phyloP scores from a whole-genome alignment of 805 yeast genomes.

The Yarrowia sp. region DNA sequence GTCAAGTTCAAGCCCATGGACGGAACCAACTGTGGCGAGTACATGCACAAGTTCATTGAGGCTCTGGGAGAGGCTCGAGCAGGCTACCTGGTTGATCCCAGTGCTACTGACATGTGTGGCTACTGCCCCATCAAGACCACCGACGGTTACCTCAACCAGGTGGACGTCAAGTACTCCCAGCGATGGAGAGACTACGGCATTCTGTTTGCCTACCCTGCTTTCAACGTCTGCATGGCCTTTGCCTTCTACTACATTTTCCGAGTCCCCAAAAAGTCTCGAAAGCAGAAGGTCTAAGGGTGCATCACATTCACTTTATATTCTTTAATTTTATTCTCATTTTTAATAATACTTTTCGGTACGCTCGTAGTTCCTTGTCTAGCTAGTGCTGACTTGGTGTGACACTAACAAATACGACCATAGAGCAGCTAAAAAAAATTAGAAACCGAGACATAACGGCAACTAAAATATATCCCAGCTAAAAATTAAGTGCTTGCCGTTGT shows the following conservation, averaged over 20 bases:
- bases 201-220: conserved; percentile 49
- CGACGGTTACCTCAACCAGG: conserved; percentile 52
- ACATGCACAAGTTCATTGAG: conserved; percentile 44
- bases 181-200: conserved; percentile 63
- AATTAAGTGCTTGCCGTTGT: conserved; percentile 48
- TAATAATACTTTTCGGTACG: not conserved
- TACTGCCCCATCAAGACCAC: conserved; percentile 61
- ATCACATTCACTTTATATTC: not conserved
- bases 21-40: conserved; percentile 59
- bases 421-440: conserved; percentile 39
- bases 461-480: too few species aligned
- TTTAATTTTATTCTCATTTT: not conserved
- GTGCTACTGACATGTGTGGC: conserved; percentile 52
- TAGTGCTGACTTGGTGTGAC: too few species aligned
- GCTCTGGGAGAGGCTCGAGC: conserved; percentile 36
- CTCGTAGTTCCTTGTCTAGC: not conserved
- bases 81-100: conserved; percentile 48
- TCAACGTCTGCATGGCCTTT: conserved; percentile 47
- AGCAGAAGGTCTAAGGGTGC: conserved; percentile 8
- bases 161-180: conserved; percentile 38
- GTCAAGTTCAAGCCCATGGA: conserved; percentile 52
- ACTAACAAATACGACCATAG: too few species aligned
- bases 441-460: too few species aligned
- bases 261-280: conserved; percentile 49
- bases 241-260: conserved; percentile 65